Base-by-base conservation (phyloP, 1,284 basidiomycete genomes). In the Ceratobasidium sp. region DNA sequence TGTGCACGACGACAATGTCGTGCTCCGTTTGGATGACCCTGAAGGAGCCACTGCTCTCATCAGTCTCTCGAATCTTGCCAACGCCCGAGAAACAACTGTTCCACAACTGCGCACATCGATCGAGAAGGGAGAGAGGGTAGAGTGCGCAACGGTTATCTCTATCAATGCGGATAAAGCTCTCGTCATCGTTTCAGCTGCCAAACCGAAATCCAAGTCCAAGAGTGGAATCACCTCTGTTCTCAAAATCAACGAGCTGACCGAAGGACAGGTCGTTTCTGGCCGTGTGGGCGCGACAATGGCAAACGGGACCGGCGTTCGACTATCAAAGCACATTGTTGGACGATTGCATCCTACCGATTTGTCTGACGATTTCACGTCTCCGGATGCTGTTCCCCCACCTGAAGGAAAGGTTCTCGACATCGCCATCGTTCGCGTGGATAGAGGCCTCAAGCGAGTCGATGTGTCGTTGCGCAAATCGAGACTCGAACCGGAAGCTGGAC, bases 31-130 rank as follows among this genome's bases (percentile, higher is more conserved):
- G 39, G 83, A 89, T 70, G 67, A 70, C 16, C 90, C 92, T 0
- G 88, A 86, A 12, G 85, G 88, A 76, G 85, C 92, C 52, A 89
- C 89, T 32, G 96, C 94, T 0, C 84, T 98, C 18, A 82, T 98
- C 18, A 95, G 96, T 2, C 84, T 97, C 59, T 90, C 90, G 77
- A 93, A 94, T 76, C 84, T 98, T 57, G 94, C 96, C n/a, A 93
- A 93, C 76, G 87, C 91, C 77, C 88, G 93, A 26, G 85, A 84
- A 23, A 81, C 88, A 12, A 85, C 89, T 0, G 83, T 92, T 12
- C 84, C 90, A n/a, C 90, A 93, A 76, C 83, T 97, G 23, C 88
- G 89, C 28, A 82, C 83, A 1, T 81, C 84, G 2, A 82, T 98
- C 59, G 88, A 91, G 77, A 82, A 84, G 45, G 93, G 93, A 18